Evolutionary conservation across 2,329 filamentous ascomycete genomes (phyloP), one percentile per base, ranked within the genome.

Genomic region (Alternaria brassicae): DNA sequence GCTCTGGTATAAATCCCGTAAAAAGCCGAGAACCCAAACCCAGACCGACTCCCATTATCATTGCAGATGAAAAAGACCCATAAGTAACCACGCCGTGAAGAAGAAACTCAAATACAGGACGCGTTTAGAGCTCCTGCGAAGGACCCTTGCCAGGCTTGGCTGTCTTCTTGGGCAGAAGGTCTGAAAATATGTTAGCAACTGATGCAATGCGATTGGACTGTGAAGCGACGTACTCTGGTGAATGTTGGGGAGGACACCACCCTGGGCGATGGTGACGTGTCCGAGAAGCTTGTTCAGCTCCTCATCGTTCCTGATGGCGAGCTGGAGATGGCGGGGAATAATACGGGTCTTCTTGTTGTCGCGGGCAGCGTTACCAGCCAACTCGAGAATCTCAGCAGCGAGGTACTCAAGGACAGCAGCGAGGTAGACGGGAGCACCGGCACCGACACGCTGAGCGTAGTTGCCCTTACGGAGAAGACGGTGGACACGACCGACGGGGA

Each of bases 271-370:
- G 80, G 93, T 97, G 82, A 97, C 93, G 80, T 96, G 92, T 59
- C 93, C 93, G 68, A 97, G 87, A 65, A 96, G 90, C 88, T 97
- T 98, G 91, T 98, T 97, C 91, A 98, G 82, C 84, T 99, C 95
- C 88, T 98, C 94, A 82, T 98, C 94, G 85, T 97, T 97, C 78
- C 95, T 90, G 86, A 99, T 99, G 83, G 95, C 95, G 74, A 99
- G 92, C 86, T 99, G 95, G 47, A 99, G 89, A 83, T 99, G 95
- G 83, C 95, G 93, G 69, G 95, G 95, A 63, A 98, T 99, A 85
- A 99, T 99, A 91, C 95, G 93, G 69, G 94, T 99, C 91, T 98
- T 98, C 92, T 99, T 99, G 90, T 98, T 97, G 85, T 99, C 95
- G 75, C 95, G 94, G 67, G 95, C 95, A 76, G 95, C 95, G 82